Percentiles rank a stretch among this genome's conserved stretches.
phyloP scores from a whole-genome alignment of 208 protist genomes.

The Spongospora subterranea region DNA sequence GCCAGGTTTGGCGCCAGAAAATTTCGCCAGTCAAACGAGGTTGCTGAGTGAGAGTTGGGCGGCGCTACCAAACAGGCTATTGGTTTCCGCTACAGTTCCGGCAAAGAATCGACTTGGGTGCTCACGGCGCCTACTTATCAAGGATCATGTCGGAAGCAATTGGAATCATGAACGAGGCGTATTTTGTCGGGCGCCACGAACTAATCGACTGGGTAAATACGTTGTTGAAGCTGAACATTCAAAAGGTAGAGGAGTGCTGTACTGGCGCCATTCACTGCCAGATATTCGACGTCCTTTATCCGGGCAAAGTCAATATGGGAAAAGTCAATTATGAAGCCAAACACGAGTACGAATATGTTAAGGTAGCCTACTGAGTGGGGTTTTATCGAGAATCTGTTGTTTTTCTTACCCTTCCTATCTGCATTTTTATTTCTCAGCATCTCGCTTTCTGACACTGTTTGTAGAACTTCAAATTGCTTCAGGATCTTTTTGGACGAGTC shows the following conservation, averaged over 20 bases:
- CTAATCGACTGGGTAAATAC: conserved; percentile 80
- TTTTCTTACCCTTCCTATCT: no score
- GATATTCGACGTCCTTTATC: conserved; percentile 87
- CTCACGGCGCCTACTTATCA: no score
- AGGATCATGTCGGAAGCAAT: conserved; percentile 56
- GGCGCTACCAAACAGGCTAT: no score
- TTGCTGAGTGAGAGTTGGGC: no score
- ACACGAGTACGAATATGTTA: conserved; percentile 91
- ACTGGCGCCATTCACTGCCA: conserved; percentile 87
- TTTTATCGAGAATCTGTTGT: no score
- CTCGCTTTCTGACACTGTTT: no score
- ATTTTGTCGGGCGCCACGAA: conserved; percentile 68
- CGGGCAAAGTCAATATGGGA: conserved; percentile 77
- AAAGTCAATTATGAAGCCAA: conserved; percentile 87
- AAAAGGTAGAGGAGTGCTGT: conserved; percentile 73
- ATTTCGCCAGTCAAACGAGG: no score
- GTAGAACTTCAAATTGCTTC: conserved; percentile 91
- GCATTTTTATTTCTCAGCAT: no score
- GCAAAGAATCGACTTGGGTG: no score
- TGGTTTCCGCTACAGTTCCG: no score
- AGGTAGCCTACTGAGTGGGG: conserved; percentile 29
- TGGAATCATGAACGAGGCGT: conserved; percentile 47
- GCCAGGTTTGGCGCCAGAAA: no score
- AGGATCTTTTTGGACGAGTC: conserved; percentile 86
- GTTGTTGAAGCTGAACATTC: conserved; percentile 76